These are phyloP conservation scores for Lasiosphaeria hispida DNA, from an alignment of 495 filamentous ascomycete genomes.

Conservation along the genomic window DNA sequence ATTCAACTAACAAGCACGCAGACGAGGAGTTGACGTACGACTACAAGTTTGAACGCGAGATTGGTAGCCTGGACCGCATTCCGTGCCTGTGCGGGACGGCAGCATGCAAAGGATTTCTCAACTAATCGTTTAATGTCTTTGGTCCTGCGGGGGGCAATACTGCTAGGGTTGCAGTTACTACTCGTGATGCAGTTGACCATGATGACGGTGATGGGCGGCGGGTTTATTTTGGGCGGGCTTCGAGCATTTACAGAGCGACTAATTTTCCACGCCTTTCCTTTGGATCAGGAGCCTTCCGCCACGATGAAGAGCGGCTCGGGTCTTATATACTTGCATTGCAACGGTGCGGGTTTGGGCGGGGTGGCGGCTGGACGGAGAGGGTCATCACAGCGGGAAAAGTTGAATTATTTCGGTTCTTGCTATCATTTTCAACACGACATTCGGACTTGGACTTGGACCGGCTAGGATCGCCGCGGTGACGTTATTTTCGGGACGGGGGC, in stretches of 20 bases:
- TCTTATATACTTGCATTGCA: conserved; percentile 13
- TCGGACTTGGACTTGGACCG: background rate
- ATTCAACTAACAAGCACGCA: conserved; percentile 53
- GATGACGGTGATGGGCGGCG: background rate
- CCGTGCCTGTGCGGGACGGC: conserved; percentile 94
- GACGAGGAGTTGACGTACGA: conserved; percentile 99
- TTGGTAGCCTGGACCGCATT: conserved; percentile 90
- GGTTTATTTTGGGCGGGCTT: background rate
- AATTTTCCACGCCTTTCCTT: conserved; percentile 6
- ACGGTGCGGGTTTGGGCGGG: conserved; percentile 1
- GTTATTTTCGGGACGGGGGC: background rate
- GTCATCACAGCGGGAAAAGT: background rate
- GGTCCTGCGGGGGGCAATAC: background rate
- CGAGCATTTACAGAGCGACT: conserved; percentile 11
- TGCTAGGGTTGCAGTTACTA: no score
- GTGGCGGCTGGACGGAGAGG: background rate
- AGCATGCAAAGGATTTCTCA: conserved; percentile 97
- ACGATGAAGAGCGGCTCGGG: background rate
- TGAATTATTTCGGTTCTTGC: background rate
- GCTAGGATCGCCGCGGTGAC: no score
- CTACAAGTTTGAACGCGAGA: conserved; percentile 99
- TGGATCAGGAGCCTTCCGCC: conserved; percentile 2
- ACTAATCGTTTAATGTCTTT: conserved; percentile 52
- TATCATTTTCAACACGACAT: background rate
- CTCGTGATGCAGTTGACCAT: background rate